Conservation (phyloP, 768 basidiomycete species). For the Termitomyces sp. region DNA sequence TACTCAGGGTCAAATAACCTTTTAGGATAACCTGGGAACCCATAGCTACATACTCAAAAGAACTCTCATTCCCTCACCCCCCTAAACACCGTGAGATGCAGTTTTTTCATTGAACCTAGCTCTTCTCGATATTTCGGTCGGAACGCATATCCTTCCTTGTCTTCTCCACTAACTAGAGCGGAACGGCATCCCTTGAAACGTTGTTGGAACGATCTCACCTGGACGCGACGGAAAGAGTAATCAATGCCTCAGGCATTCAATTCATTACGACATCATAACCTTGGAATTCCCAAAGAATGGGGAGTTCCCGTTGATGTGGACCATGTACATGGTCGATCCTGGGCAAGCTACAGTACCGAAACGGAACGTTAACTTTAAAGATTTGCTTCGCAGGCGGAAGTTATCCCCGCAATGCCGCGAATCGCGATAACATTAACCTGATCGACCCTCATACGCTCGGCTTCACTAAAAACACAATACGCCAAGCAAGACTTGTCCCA, state of each 20-base stretch:
- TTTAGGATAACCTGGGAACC: neutral
- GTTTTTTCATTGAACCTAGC: too few relatives aligned
- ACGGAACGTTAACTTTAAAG: neutral
- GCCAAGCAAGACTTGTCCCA: slow-evolving; percentile 2
- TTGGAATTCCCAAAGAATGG: slow-evolving; percentile 1
- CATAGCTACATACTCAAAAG: neutral
- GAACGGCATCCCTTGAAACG: neutral
- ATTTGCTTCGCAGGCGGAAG: neutral
- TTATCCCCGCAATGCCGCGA: slow-evolving; percentile 6
- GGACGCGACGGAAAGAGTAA: neutral
- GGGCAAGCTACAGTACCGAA: slow-evolving; percentile 2
- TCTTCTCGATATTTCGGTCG: neutral
- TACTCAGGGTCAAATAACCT: neutral
- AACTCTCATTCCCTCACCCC: neutral
- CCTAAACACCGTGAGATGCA: neutral
- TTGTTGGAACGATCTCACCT: neutral
- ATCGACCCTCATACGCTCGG: neutral
- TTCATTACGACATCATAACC: neutral
- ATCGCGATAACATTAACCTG: neutral
- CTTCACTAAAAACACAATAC: neutral
- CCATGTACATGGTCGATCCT: neutral
- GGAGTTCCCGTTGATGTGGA: slow-evolving; percentile 5
- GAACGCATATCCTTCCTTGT: neutral
- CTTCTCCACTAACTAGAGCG: neutral
- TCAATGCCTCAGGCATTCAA: neutral